Conservation (phyloP, 257 asterid species). For the Nicotiana otophora region DNA sequence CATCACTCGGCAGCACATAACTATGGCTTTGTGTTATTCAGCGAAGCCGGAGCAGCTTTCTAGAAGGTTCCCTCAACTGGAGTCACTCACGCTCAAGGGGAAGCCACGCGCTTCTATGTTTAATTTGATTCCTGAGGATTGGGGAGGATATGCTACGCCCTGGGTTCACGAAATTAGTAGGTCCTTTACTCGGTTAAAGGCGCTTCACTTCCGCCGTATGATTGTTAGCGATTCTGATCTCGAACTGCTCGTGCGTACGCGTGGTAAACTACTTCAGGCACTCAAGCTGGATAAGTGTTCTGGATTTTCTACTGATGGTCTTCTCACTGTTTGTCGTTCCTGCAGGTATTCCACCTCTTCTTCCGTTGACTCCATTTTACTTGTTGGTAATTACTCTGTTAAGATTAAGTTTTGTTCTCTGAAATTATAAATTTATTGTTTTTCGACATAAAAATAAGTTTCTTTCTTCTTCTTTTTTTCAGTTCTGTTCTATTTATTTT, state of each 20-base stretch:
- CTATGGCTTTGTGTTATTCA: slow-evolving; percentile 75
- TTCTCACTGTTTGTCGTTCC: slow-evolving; percentile 36
- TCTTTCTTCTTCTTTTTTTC: too few relatives aligned
- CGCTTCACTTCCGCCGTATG: slow-evolving; percentile 76
- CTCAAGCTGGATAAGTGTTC: slow-evolving; percentile 80
- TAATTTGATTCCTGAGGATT: slow-evolving; percentile 65
- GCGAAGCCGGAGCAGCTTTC: slow-evolving; percentile 53
- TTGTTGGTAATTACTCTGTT: too few relatives aligned
- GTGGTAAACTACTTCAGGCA: slow-evolving; percentile 40
- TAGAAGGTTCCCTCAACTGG: slow-evolving; percentile 56
- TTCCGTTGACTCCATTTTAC: too few relatives aligned
- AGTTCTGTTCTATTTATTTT: too few relatives aligned
- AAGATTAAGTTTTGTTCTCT: neutral
- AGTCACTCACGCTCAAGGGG: slow-evolving; percentile 73
- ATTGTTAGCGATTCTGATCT: slow-evolving; percentile 72
- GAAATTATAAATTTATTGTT: too few relatives aligned
- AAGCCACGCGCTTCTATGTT: slow-evolving; percentile 94
- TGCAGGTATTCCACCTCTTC: slow-evolving; percentile 43
- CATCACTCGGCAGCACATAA: slow-evolving; percentile 71
- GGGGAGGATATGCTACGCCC: slow-evolving; percentile 74
- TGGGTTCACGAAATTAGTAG: slow-evolving; percentile 60
- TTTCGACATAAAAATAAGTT: too few relatives aligned
- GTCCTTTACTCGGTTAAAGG: slow-evolving; percentile 39
- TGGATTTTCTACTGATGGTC: slow-evolving; percentile 74
- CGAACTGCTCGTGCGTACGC: slow-evolving; percentile 26